Conservation (phyloP, 73 alveolate genomes). For the Paramecium primaurelia region DNA sequence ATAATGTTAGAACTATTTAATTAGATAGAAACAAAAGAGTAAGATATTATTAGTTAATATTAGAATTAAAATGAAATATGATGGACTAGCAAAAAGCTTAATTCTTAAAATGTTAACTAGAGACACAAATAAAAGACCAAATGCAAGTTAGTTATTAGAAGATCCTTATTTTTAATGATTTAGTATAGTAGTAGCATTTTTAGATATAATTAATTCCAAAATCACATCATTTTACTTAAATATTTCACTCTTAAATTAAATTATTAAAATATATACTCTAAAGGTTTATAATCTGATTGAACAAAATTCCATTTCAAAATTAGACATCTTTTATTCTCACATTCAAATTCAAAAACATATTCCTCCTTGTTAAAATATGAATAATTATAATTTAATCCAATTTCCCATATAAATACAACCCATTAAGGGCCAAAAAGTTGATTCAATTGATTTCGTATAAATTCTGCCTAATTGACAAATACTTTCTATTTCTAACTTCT, state of each 20-base stretch:
- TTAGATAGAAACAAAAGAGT: conserved; percentile 36
- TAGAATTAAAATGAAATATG: conserved; percentile 17
- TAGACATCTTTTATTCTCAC: not conserved
- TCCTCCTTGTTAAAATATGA: conserved; percentile 6
- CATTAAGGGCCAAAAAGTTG: conserved; percentile 23
- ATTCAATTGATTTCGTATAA: not conserved
- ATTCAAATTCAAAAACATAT: not conserved
- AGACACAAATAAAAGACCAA: conserved; percentile 25
- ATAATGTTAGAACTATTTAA: conserved; percentile 36
- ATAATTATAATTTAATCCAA: not conserved
- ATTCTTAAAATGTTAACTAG: conserved; percentile 16
- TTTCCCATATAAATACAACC: conserved; percentile 39
- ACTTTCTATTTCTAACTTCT: not conserved
- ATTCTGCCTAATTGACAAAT: conserved; percentile 24
- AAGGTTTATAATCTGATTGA: not conserved
- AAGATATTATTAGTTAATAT: conserved; percentile 29
- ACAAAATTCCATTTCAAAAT: not conserved
- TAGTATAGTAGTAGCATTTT: not conserved
- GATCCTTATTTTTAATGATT: conserved; percentile 36
- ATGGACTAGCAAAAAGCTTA: conserved; percentile 10
- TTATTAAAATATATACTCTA: not conserved
- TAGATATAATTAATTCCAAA: not conserved
- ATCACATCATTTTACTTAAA: not conserved
- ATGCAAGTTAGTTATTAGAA: not conserved
- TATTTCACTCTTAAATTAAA: not conserved